Evolutionary conservation across 202 grass and related monocot species (phyloP).

Genomic region (Schoenoplectus triqueter): DNA sequence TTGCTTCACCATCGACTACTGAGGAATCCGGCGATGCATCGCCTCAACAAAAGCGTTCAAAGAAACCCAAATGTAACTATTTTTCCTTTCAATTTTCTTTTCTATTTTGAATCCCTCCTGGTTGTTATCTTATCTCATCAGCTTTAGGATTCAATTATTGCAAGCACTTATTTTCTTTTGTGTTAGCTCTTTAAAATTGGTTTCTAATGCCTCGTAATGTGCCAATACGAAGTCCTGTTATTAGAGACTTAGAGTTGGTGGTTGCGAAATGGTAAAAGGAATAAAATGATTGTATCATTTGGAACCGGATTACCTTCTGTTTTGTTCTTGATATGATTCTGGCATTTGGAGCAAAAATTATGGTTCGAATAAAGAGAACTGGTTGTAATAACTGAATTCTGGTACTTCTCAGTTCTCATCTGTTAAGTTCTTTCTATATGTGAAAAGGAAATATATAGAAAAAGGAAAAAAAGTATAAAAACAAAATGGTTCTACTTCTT

Average conservation of each 20-base stretch:
- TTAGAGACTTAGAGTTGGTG: not conserved
- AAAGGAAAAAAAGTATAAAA: not conserved
- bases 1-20: not conserved
- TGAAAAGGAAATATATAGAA: not conserved
- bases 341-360: not conserved
- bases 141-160: not conserved
- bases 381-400: not conserved
- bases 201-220: not conserved
- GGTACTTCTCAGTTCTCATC: not conserved
- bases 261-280: not conserved
- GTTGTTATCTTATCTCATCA: not conserved
- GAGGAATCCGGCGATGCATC: slow-evolving; percentile 35
- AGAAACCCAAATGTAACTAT: slow-evolving; percentile 53
- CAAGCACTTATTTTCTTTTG: not conserved
- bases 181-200: not conserved
- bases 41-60: slow-evolving; percentile 45
- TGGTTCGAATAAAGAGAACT: not conserved
- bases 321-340: not conserved
- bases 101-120: not conserved
- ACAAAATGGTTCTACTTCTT: not conserved
- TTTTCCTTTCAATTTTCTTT: not conserved
- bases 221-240: not conserved
- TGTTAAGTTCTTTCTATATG: not conserved
- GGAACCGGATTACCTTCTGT: not conserved
- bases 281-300: not conserved